Evolutionary conservation across 2,329 filamentous ascomycete genomes (phyloP), one percentile per base, ranked within the genome.

Genomic region (Fusarium nodosum): DNA sequence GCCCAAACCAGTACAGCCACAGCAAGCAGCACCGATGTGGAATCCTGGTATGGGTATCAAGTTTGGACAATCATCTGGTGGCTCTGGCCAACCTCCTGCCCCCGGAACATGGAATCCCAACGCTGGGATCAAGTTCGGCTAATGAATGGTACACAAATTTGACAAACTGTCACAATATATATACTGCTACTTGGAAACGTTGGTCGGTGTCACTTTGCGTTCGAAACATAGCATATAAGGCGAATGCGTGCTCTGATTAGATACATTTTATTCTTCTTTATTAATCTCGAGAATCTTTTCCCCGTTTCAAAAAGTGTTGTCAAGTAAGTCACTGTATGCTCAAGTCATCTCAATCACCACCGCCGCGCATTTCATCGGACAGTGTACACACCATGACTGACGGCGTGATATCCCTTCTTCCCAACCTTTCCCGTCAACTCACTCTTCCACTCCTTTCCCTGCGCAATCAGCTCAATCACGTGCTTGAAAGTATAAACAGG

Each of bases 41-140:
- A 90, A 88, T 57, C 93, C 93, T 1, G 90, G 91, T 3, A 90
- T 93, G 84, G 92, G 91, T 0, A 96, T 97, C 73, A 90, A 89
- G 60, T 97, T 97, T 78, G 88, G 87, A 1, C 85, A 81, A 5
- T 68, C 81, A 18, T 66, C 56, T n/a, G 56, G 73, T 20, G 41
- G 73, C 39, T 75, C 73, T 31, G 75, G 72, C 20, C 72, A 73
- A 57, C 67, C 67, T 60, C 69, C 68, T 38, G 53, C 73, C 4
- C 75, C 74, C 3, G 83, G 84, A 36, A 85, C 83, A 2, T 91
- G 89, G 88, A 87, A 90, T 69, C 86, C 87, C 2, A 84, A 77
- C 44, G 81, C 83, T 39, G 88, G 87, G 5, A 85, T 91, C 68
- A 83, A 85, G 55, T 90, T 90, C 78, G 83, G 83, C 1, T 85